phyloP scores from a whole-genome alignment of 495 filamentous ascomycete species.

The Poronia punctata region DNA sequence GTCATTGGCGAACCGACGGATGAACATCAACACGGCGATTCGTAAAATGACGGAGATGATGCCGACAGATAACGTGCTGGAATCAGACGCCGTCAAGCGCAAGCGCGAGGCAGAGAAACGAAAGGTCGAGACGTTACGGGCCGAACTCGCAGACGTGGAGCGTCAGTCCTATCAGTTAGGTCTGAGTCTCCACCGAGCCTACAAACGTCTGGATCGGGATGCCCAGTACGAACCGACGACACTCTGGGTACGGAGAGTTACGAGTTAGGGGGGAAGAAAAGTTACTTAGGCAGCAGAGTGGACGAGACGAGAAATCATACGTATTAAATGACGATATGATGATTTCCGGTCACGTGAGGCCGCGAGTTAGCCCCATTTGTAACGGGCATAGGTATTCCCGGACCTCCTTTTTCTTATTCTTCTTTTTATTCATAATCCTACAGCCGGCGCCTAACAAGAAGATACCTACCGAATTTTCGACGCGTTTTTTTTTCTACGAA shows the following conservation, averaged over 20 bases:
- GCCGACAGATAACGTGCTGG: conserved; percentile 44
- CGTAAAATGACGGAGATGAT: conserved; percentile 63
- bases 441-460: too few species aligned
- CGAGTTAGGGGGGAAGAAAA: conserved; percentile 18
- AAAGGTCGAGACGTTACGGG: conserved; percentile 60
- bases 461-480: too few species aligned
- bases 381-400: too few species aligned
- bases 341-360: background rate
- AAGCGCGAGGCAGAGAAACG: conserved; percentile 62
- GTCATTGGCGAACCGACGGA: conserved; percentile 56
- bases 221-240: conserved; percentile 58
- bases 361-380: too few species aligned
- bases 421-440: too few species aligned
- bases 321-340: background rate
- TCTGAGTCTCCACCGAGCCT: conserved; percentile 71
- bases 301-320: background rate
- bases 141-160: conserved; percentile 71
- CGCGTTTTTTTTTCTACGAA: too few species aligned
- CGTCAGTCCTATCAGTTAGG: conserved; percentile 82
- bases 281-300: background rate
- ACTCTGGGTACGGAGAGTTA: conserved; percentile 75
- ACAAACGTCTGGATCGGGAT: conserved; percentile 63
- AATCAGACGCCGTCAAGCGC: conserved; percentile 35
- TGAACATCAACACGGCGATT: conserved; percentile 65
- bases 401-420: too few species aligned